Evolutionary conservation across 345 rosid genomes (phyloP).

Genomic region (Microcos paniculata): DNA sequence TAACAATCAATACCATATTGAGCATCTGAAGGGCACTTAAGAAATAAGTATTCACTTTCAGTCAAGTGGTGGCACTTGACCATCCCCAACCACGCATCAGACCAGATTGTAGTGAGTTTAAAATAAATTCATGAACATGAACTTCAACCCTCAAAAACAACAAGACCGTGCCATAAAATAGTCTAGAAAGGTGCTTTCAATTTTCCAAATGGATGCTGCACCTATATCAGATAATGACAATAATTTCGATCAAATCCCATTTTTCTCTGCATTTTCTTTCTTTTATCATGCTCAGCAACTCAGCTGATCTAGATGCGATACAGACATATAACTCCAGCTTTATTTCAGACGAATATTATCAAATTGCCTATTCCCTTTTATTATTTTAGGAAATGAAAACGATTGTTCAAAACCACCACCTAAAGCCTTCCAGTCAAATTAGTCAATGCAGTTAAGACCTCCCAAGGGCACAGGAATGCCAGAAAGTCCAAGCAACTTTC

Average conservation of each 20-base stretch:
- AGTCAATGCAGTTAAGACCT: neutral
- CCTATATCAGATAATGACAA: neutral
- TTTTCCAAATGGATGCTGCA: neutral
- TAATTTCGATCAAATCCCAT: neutral
- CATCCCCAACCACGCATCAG: neutral
- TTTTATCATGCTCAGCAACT: neutral
- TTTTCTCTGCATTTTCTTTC: neutral
- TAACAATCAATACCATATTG: neutral
- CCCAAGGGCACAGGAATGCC: neutral
- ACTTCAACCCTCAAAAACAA: neutral
- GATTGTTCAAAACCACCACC: neutral
- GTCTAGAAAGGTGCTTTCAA: neutral
- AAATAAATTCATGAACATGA: neutral
- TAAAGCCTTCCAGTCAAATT: neutral
- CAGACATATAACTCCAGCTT: conserved; percentile 2
- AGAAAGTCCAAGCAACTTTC: neutral
- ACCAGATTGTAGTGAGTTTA: neutral
- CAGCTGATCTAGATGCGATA: neutral
- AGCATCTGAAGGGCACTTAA: neutral
- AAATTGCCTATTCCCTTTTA: neutral
- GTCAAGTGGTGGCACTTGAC: neutral
- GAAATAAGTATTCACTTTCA: neutral
- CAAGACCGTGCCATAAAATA: neutral
- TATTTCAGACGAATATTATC: neutral
- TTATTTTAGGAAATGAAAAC: neutral